Percentiles rank a stretch among this genome's conserved stretches.
Evolutionary conservation across 1,284 basidiomycete genomes (phyloP).

Genomic region (Phaffia rhodozyma): DNA sequence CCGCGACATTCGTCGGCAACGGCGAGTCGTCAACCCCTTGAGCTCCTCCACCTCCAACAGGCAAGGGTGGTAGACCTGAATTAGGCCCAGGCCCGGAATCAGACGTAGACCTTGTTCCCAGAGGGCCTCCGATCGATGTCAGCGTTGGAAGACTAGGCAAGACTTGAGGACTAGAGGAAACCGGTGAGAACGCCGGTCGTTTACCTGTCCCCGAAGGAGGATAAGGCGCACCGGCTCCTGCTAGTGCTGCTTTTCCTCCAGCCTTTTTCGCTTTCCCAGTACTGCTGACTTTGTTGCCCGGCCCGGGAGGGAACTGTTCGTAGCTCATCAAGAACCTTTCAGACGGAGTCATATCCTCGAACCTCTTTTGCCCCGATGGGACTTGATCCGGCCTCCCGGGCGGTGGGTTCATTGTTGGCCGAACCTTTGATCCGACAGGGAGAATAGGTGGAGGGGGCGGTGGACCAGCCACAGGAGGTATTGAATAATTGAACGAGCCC

Average conservation of each 20-base stretch:
- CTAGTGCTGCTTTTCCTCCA: too few species aligned
- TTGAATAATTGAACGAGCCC: too few species aligned
- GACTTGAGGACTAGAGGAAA: neutral
- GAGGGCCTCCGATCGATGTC: neutral
- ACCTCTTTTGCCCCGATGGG: neutral
- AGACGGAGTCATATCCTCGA: constrained; percentile 14
- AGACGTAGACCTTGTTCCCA: neutral
- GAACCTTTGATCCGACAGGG: too few species aligned
- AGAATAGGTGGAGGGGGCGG: too few species aligned
- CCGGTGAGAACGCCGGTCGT: neutral
- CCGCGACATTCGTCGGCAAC: constrained; percentile 9
- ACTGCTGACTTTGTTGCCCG: neutral
- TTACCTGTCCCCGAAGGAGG: neutral
- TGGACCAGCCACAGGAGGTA: too few species aligned
- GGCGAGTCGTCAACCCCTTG: neutral
- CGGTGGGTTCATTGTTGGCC: neutral
- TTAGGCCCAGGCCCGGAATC: neutral
- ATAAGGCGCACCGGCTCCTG: neutral
- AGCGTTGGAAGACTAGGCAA: neutral
- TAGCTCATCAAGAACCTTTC: constrained; percentile 10
- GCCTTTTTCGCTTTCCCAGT: neutral
- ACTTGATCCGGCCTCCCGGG: neutral
- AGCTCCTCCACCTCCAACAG: too few species aligned
- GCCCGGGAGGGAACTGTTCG: constrained; percentile 7
- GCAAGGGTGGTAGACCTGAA: neutral